Evolutionary conservation across 106 monocot species (phyloP), one percentile per base, ranked within the genome.

Genomic region (Dioscorea dumetorum): DNA sequence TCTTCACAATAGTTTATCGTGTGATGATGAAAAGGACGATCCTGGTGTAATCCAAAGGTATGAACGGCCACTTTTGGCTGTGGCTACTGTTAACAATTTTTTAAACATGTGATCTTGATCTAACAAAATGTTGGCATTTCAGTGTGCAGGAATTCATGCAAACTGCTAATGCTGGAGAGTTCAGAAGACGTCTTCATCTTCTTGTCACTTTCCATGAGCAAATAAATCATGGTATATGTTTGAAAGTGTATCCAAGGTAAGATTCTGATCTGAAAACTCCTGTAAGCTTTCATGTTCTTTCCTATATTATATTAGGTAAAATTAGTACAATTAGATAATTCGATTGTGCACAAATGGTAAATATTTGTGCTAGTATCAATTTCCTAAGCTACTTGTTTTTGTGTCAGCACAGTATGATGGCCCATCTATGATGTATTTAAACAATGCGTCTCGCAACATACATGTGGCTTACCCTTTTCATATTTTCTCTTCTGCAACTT

Each of bases 131-230:
- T 8, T 49, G 49, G 20, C 19, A 8, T 49, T 63, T n/a, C 80
- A 97, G 97, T 70, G 23, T 92, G 10, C 88, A 91, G 63, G 86
- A 88, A 18, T 92, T 97, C 68, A 70, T 97, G 48, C 80, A 83
- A 57, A 86, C 88, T 23, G 71, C 92, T 33, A 87, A 57, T 65
- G 49, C 87, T 70, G 97, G 97, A 12, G 97, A 97, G 54, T 97
- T 87, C 70, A 82, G 72, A 57, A 92, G 69, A 66, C 88, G 97
- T 11, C 72, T 97, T 49, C 72, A 91, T 66, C 91, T 97, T 76
- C 77, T 92, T 49, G 58, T 84, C 58, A 82, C 97, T 24, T 92
- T 97, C 28, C 82, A 97, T 80, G 82, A 91, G 3, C 76, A 97
- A 64, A 73, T 97, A 56, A 73, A 78, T 62, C 59, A 67, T 52